phyloP scores from a whole-genome alignment of 805 yeast species.

The Ogataea nitratoaversa region DNA sequence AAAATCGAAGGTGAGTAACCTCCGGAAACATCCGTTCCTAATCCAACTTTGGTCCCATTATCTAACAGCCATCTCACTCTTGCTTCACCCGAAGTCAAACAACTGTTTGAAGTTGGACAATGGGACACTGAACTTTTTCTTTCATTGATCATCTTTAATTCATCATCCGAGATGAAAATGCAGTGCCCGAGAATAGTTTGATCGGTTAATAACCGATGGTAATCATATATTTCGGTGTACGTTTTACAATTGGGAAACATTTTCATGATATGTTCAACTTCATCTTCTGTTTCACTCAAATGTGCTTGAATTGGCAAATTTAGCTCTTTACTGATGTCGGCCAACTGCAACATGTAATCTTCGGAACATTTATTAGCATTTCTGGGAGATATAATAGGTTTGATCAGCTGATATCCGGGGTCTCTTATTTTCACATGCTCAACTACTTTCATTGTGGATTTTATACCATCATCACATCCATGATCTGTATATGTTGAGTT shows the following conservation, averaged over 20 bases:
- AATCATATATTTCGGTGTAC: conserved; percentile 77
- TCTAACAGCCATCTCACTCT: conserved; percentile 67
- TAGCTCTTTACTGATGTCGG: conserved; percentile 43
- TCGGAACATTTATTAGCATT: conserved; percentile 86
- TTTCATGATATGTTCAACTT: conserved; percentile 66
- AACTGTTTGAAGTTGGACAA: conserved; percentile 89
- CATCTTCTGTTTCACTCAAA: conserved; percentile 72
- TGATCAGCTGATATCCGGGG: conserved; percentile 47
- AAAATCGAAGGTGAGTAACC: conserved; percentile 68
- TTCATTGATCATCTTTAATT: conserved; percentile 51
- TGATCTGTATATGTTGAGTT: conserved; percentile 71
- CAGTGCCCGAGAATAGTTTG: conserved; percentile 88
- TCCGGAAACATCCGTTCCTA: conserved; percentile 80
- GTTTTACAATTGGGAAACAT: conserved; percentile 68
- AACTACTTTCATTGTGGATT: conserved; percentile 52
- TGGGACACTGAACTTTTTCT: conserved; percentile 64
- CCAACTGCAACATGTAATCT: conserved; percentile 58
- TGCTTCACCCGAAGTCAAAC: conserved; percentile 88
- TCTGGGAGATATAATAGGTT: conserved; percentile 85
- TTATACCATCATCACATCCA: conserved; percentile 46
- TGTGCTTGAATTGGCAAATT: conserved; percentile 82
- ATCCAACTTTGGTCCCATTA: conserved; percentile 66
- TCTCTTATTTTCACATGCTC: conserved; percentile 52
- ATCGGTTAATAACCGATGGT: conserved; percentile 51
- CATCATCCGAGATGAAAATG: conserved; percentile 65